Evolutionary conservation across 257 asterid genomes (phyloP).

Genomic region (Cinchona pubescens): DNA sequence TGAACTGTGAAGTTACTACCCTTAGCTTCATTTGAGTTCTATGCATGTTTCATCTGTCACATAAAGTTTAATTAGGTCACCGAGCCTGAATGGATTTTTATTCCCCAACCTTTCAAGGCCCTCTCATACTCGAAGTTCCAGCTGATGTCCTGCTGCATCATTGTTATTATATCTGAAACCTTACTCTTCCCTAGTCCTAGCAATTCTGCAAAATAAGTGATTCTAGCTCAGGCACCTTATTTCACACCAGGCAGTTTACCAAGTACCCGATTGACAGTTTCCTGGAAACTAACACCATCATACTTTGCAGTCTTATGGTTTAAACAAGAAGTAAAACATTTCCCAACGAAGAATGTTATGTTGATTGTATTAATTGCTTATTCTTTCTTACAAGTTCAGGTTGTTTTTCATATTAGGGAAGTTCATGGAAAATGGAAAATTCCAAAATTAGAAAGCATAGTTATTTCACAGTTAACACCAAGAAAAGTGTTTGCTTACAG

Average conservation of each 20-base stretch:
- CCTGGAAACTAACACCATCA: neutral
- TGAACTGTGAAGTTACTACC: neutral
- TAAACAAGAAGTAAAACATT: neutral
- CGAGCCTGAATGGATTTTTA: neutral
- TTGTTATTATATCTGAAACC: neutral
- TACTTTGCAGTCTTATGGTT: neutral
- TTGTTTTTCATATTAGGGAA: neutral
- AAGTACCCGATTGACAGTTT: neutral
- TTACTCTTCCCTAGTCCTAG: neutral
- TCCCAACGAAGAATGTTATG: neutral
- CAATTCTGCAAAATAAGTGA: neutral
- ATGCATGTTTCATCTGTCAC: neutral
- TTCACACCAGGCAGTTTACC: no score
- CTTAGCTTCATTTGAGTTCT: neutral
- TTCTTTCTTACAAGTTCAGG: neutral
- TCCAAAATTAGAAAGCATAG: neutral
- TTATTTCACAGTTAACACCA: no score
- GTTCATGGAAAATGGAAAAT: neutral
- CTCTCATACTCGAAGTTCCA: neutral
- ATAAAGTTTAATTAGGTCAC: neutral
- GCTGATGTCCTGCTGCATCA: neutral
- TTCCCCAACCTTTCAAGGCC: neutral
- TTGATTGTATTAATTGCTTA: neutral
- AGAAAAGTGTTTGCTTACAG: neutral
- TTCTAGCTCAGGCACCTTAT: neutral